Evolutionary conservation across 352 stramenopile genomes (phyloP), one percentile per base, ranked within the genome.

Genomic region (Salisapilia sapeloensis): DNA sequence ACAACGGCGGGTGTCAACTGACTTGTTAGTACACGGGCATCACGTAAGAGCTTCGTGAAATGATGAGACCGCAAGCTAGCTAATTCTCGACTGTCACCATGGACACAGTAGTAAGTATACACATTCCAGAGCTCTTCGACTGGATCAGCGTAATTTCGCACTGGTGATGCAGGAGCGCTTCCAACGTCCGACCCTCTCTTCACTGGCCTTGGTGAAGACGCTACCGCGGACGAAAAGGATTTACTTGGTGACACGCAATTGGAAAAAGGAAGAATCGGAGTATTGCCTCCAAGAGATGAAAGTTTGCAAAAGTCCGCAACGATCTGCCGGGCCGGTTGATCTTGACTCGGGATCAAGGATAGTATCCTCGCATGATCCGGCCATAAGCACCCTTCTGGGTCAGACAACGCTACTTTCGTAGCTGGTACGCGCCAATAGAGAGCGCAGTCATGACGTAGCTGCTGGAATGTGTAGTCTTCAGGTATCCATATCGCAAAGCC

Each of bases 41-140:
- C 71, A 1, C 64, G 65, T 15, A 86, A 32, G 1, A 83, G 42
- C 19, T 60, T 64, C 44, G 70, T 75, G 40, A 83, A 86, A 38
- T 86, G 71, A 31, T 83, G 66, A 4, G 62, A 57, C 29, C 58
- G 69, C 28, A 86, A 70, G 19, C 44, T 70, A 26, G 81, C 65
- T 2, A 86, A 38, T 24, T 86, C 65, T 21, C 78, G 61, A 19
- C 60, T 69, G 35, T 83, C 71, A 17, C 71, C 71, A 21, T 75
- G 72, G 10, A 82, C 60, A 24, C 71, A 86, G 42, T 86, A 86
- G 48, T 70, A 82, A 6, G 67, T 81, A 25, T 83, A 86, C 16
- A 86, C 66, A 25, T 53, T 48, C 71, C 71, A 86, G 0, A 86
- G 40, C n/a, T 76, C 52, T 42, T 79, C 55, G 1, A 76, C 58